Percentiles rank a stretch among this genome's conserved stretches.
Evolutionary conservation across 179 eudicot genomes (phyloP).

Genomic region (Nepenthes alata): DNA sequence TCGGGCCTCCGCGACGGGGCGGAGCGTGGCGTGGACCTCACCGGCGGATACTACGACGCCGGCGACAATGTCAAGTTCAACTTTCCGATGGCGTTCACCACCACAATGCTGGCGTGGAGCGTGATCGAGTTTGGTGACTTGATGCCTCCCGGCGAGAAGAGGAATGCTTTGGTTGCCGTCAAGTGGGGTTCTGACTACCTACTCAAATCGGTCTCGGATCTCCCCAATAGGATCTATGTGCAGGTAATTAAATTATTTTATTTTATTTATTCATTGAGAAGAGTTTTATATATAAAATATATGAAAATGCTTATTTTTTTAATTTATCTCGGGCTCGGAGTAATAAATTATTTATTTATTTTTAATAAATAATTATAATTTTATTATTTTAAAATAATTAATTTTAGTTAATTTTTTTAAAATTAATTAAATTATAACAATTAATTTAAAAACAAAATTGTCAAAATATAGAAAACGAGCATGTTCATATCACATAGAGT

Average conservation of each 20-base stretch:
- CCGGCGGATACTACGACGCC: conserved; percentile 86
- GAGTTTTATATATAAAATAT: too few species aligned
- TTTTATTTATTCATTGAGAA: too few species aligned
- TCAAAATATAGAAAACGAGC: too few species aligned
- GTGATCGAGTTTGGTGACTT: conserved; percentile 61
- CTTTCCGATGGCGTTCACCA: conserved; percentile 82
- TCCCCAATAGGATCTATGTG: conserved; percentile 64
- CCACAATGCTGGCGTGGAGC: conserved; percentile 85
- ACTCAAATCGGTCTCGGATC: conserved; percentile 53
- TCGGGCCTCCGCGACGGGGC: conserved; percentile 70
- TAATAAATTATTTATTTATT: too few species aligned
- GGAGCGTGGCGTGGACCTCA: conserved; percentile 30
- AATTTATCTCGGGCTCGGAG: too few species aligned
- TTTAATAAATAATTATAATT: too few species aligned
- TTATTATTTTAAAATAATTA: too few species aligned
- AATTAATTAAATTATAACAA: too few species aligned
- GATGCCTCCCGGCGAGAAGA: conserved; percentile 44
- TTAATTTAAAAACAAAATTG: too few species aligned
- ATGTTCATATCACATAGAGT: too few species aligned
- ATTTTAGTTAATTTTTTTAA: too few species aligned
- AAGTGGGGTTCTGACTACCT: conserved; percentile 72
- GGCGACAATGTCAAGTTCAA: conserved; percentile 80
- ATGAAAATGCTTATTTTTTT: too few species aligned
- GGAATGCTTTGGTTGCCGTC: conserved; percentile 50
- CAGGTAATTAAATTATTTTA: conserved; percentile 38